These are phyloP conservation scores for Microdochium paspali DNA, from an alignment of 2,329 filamentous ascomycete genomes.

Conservation along the genomic window DNA sequence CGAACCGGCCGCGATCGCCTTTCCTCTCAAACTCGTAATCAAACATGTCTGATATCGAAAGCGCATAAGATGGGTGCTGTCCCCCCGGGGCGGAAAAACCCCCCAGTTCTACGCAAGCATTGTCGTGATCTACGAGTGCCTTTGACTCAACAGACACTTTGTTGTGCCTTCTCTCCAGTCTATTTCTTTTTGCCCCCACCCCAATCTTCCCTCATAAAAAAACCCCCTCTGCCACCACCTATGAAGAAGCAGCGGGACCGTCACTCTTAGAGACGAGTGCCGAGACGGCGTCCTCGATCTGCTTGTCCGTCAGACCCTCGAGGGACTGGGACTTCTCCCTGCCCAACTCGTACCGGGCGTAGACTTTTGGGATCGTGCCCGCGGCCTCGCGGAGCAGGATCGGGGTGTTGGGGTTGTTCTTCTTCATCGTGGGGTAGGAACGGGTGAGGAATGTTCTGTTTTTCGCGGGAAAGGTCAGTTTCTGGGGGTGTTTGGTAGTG, in stretches of 20 bases:
- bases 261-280: conserved; percentile 41
- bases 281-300: conserved; percentile 50
- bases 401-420: conserved; percentile 88
- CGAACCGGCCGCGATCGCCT: no score
- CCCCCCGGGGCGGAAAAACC: no score
- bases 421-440: conserved; percentile 98
- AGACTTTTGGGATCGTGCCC: conserved; percentile 77
- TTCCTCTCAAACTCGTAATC: no score
- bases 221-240: no score
- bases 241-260: conserved; percentile 5
- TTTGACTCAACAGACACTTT: no score
- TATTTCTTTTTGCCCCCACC: background rate
- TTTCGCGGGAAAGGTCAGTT: conserved; percentile 1
- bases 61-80: no score
- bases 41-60: no score
- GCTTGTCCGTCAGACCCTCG: conserved; percentile 48
- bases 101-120: no score
- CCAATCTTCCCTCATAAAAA: background rate
- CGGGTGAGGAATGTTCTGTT: conserved; percentile 77
- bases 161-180: no score
- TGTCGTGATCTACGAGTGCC: no score
- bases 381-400: conserved; percentile 91
- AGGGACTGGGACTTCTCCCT: conserved; percentile 47
- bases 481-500: no score
- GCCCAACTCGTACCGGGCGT: conserved; percentile 73